Conservation (phyloP, 208 protist species). For the Trypanosoma lewisi region DNA sequence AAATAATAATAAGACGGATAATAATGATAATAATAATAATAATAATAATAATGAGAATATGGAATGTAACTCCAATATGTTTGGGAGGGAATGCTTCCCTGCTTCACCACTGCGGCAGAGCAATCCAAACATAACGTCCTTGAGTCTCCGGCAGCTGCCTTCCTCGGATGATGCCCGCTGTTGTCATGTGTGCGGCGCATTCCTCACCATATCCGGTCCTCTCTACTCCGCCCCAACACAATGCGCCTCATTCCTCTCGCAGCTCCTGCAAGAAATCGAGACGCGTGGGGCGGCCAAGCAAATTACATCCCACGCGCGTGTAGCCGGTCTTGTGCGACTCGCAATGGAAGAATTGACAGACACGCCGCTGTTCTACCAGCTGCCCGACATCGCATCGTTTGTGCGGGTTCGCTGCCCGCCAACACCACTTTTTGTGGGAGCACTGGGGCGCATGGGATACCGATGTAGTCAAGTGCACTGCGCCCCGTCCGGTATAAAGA, state of each 20-base stretch:
- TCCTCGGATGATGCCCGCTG: constrained; percentile 9
- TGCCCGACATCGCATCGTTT: constrained; percentile 74
- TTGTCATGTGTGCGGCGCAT: constrained; percentile 83
- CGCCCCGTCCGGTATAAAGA: constrained; percentile 86
- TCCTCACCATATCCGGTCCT: constrained; percentile 89
- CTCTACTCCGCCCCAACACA: constrained; percentile 93
- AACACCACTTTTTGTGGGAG: constrained; percentile 68
- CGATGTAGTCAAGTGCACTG: constrained; percentile 91
- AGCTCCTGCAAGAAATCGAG: constrained; percentile 68
- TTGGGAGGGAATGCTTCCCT: constrained; percentile 40
- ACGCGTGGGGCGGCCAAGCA: constrained; percentile 51
- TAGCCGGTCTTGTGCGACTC: constrained; percentile 78
- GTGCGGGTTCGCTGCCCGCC: constrained; percentile 77
- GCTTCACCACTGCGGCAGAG: constrained; percentile 34
- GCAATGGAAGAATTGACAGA: constrained; percentile 88
- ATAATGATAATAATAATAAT: constrained; percentile 2
- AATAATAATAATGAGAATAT: background rate
- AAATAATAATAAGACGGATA: background rate
- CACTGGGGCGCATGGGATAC: constrained; percentile 83
- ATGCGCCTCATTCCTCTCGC: constrained; percentile 65
- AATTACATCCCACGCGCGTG: constrained; percentile 63
- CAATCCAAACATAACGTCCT: constrained; percentile 46
- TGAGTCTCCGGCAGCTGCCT: constrained; percentile 29
- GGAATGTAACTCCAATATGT: constrained; percentile 9
- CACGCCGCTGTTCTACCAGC: constrained; percentile 81